phyloP scores from a whole-genome alignment of 495 filamentous ascomycete species.

The Talaromyces wortmannii region DNA sequence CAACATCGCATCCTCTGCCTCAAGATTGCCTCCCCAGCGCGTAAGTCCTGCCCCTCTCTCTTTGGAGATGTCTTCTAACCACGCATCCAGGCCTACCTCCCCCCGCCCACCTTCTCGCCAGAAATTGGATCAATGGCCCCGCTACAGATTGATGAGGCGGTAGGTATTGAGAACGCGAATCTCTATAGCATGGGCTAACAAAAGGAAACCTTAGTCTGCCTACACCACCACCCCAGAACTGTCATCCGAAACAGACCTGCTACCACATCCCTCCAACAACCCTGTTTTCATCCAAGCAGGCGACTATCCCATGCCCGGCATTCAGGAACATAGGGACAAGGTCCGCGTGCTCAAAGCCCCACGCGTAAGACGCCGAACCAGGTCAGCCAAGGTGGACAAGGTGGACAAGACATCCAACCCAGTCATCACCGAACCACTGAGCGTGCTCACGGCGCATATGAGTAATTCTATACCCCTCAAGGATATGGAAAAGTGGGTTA shows the following conservation, averaged over 20 bases:
- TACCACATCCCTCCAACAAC: no score
- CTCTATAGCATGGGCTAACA: neutral
- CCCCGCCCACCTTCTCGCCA: neutral
- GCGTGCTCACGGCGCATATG: slow-evolving; percentile 65
- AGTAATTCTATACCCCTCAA: slow-evolving; percentile 59
- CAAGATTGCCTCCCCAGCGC: no score
- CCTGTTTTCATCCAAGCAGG: no score
- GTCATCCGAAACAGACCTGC: neutral
- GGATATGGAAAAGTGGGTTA: slow-evolving; percentile 80
- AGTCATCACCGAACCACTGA: slow-evolving; percentile 63
- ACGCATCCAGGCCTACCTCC: neutral
- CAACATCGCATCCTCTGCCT: no score
- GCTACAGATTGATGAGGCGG: neutral
- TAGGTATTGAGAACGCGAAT: neutral
- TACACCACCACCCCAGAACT: neutral
- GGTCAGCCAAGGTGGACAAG: slow-evolving; percentile 42
- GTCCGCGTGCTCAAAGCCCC: slow-evolving; percentile 29
- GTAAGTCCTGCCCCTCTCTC: neutral
- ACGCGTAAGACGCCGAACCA: slow-evolving; percentile 11
- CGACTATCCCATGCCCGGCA: neutral
- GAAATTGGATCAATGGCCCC: neutral
- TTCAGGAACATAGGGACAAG: slow-evolving; percentile 4
- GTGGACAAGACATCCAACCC: slow-evolving; percentile 46
- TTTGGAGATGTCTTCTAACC: neutral
- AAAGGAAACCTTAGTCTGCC: neutral